phyloP scores from a whole-genome alignment of 495 filamentous ascomycete species.

The Aspergillus hancockii region DNA sequence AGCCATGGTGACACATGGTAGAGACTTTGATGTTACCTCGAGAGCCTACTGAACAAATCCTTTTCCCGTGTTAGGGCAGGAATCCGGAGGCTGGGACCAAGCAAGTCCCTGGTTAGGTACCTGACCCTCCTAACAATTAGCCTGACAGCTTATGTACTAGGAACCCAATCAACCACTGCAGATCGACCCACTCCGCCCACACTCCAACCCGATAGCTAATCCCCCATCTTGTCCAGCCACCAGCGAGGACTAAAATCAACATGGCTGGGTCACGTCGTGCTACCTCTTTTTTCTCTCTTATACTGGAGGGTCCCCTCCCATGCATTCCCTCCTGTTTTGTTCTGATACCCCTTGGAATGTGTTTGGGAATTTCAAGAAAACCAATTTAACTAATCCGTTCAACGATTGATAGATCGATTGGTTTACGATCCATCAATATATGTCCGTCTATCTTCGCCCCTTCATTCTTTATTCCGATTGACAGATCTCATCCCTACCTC shows the following conservation, averaged over 20 bases:
- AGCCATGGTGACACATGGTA: no score
- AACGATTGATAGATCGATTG: neutral
- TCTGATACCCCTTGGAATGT: conserved; percentile 16
- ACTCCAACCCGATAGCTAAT: neutral
- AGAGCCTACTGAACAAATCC: neutral
- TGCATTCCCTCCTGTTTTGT: conserved; percentile 8
- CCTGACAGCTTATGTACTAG: conserved; percentile 21
- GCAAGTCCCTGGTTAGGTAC: conserved; percentile 8
- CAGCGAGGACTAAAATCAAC: conserved; percentile 19
- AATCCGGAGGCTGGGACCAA: conserved; percentile 21
- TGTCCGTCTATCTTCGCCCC: neutral
- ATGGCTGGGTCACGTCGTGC: conserved; percentile 25
- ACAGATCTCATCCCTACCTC: neutral
- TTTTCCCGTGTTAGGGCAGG: conserved; percentile 3
- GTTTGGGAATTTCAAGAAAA: neutral
- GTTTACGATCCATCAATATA: neutral
- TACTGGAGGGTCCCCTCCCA: neutral
- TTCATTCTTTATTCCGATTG: neutral
- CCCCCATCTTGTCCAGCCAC: conserved; percentile 19
- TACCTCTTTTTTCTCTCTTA: conserved; percentile 3
- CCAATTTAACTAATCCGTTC: neutral
- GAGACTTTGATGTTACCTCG: no score
- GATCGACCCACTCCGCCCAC: neutral
- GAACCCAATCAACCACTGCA: conserved; percentile 14
- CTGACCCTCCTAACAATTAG: conserved; percentile 15